Evolutionary conservation across 768 basidiomycete species (phyloP).

Genomic region (Boletus sp.): DNA sequence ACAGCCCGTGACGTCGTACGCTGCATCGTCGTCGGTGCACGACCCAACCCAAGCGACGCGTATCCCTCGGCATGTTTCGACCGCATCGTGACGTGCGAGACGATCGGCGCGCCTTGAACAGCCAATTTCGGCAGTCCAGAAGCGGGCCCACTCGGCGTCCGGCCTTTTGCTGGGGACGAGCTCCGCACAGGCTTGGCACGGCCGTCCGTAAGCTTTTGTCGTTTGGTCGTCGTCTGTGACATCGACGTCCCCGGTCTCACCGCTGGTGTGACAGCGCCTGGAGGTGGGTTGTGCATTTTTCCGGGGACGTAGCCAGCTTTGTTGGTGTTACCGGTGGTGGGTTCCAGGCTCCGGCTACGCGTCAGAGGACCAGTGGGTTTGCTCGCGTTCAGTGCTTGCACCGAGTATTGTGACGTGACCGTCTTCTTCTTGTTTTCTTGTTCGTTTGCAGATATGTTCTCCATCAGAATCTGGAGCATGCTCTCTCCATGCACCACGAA

Average conservation of each 20-base stretch:
- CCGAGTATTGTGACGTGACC: constrained; percentile 34
- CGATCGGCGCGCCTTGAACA: not conserved
- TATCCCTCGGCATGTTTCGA: constrained; percentile 30
- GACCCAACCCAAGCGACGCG: constrained; percentile 32
- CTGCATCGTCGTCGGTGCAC: constrained; percentile 35
- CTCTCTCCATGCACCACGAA: constrained; percentile 87
- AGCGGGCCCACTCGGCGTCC: constrained; percentile 24
- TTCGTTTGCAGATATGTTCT: constrained; percentile 64
- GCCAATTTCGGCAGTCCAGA: constrained; percentile 14
- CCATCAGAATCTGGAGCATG: constrained; percentile 76
- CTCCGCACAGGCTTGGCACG: constrained; percentile 18
- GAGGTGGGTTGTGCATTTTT: constrained; percentile 26
- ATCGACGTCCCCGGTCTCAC: constrained; percentile 45
- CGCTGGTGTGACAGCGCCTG: constrained; percentile 56
- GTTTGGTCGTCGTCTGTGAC: constrained; percentile 56
- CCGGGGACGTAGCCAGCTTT: constrained; percentile 30
- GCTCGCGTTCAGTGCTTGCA: constrained; percentile 26
- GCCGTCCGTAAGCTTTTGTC: constrained; percentile 53
- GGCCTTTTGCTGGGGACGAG: constrained; percentile 29
- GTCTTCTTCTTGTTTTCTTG: constrained; percentile 77
- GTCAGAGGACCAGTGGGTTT: constrained; percentile 18
- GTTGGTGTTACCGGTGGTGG: constrained; percentile 9
- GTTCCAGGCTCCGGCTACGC: constrained; percentile 31
- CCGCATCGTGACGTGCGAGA: constrained; percentile 22
- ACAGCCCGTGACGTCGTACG: constrained; percentile 26